These are phyloP conservation scores for Flaveria floridana DNA, from an alignment of 140 eudicot genomes.

Conservation along the genomic window DNA sequence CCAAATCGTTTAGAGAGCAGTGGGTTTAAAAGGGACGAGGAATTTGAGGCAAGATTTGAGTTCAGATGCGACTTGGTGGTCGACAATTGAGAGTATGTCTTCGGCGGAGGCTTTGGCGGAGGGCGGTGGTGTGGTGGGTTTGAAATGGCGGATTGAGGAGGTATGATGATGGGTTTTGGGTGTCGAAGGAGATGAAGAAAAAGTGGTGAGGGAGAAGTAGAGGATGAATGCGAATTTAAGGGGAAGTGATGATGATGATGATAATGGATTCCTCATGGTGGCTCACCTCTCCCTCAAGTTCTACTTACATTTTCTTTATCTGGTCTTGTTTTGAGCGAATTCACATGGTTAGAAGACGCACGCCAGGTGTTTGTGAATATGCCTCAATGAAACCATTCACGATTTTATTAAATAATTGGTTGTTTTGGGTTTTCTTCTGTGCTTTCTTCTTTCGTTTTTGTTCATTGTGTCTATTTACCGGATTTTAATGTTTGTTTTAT, in stretches of 20 bases:
- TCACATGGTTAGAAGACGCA: too few relatives aligned
- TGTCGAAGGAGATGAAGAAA: conserved; percentile 22
- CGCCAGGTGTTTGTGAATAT: too few relatives aligned
- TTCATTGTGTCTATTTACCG: too few relatives aligned
- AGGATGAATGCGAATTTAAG: conserved; percentile 41
- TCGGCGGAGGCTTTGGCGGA: conserved; percentile 55
- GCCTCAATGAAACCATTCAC: too few relatives aligned
- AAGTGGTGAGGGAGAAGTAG: conserved; percentile 45
- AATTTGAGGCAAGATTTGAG: conserved; percentile 79
- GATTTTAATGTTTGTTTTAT: too few relatives aligned
- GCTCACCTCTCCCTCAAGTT: too few relatives aligned
- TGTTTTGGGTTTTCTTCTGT: too few relatives aligned
- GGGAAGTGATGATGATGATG: conserved; percentile 38
- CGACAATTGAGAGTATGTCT: conserved; percentile 66
- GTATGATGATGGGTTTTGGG: conserved; percentile 16
- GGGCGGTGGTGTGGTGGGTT: conserved; percentile 34
- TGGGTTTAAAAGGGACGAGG: conserved; percentile 56
- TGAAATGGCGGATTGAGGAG: conserved; percentile 25
- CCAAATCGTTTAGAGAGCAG: background rate
- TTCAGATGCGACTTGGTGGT: conserved; percentile 41
- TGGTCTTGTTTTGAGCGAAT: too few relatives aligned
- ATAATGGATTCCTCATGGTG: background rate
- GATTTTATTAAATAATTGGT: too few relatives aligned
- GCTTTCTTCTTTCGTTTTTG: too few relatives aligned
- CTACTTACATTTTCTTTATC: too few relatives aligned